Conservation (phyloP, 148 eudicot species). For the Silene uniflora region DNA sequence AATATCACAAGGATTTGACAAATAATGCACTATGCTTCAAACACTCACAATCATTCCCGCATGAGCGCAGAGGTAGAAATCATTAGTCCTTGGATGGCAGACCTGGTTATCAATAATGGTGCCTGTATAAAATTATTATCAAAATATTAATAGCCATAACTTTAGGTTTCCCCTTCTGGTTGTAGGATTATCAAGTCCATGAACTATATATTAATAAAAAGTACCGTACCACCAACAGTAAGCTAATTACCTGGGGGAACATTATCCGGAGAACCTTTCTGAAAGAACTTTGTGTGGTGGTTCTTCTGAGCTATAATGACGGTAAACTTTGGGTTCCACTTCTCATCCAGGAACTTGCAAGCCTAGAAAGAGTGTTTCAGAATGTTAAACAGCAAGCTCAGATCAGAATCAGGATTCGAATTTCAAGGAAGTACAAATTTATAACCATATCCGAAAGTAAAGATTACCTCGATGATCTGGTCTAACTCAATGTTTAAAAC, state of each 20-base stretch:
- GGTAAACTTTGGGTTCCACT: conserved; percentile 71
- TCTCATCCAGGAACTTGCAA: conserved; percentile 82
- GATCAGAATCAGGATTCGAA: not conserved
- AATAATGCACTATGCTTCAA: not conserved
- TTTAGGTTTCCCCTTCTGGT: not conserved
- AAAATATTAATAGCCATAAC: not conserved
- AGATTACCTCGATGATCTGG: conserved; percentile 69
- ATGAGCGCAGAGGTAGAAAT: conserved; percentile 88
- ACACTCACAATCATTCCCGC: conserved; percentile 91
- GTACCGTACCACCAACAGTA: not conserved
- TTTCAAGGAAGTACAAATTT: no score
- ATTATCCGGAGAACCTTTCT: conserved; percentile 66
- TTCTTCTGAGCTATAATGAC: conserved; percentile 87
- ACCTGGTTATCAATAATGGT: conserved; percentile 80
- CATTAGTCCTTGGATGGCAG: conserved; percentile 86
- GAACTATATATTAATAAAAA: not conserved
- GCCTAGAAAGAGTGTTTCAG: conserved; percentile 30
- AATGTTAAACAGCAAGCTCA: not conserved
- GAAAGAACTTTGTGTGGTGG: conserved; percentile 90
- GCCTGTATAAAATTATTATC: conserved; percentile 44
- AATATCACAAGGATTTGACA: not conserved
- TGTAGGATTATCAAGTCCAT: not conserved
- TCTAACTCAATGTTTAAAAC: conserved; percentile 82
- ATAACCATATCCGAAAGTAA: not conserved
- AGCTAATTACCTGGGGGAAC: conserved; percentile 70